A percentile compares a stretch with the other conserved stretches of the same genome.
These are phyloP conservation scores for Lecanicillium sp. DNA, from an alignment of 2,329 filamentous ascomycete species.

Conservation along the genomic window DNA sequence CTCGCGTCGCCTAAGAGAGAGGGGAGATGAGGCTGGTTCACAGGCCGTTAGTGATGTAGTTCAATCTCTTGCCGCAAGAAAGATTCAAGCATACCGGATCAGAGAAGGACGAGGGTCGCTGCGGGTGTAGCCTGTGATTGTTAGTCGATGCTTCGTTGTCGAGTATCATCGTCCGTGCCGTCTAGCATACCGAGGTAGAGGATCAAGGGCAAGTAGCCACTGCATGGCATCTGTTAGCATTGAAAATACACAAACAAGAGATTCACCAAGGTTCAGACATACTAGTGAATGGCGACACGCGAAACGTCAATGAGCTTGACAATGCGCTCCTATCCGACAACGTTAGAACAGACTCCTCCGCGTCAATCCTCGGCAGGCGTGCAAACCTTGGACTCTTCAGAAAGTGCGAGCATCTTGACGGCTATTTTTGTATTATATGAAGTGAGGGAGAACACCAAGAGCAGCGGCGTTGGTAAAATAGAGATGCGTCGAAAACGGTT, in stretches of 20 bases:
- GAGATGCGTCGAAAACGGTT: background rate
- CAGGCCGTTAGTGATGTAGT: conserved; percentile 15
- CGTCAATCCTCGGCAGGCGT: background rate
- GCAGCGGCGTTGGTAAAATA: background rate
- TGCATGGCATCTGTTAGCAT: conserved; percentile 34
- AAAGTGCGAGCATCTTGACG: conserved; percentile 57
- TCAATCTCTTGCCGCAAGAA: no score
- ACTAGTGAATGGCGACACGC: conserved; percentile 93
- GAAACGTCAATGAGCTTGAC: conserved; percentile 93
- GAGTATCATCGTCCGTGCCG: background rate
- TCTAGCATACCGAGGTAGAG: conserved; percentile 74
- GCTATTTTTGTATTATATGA: background rate
- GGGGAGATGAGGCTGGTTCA: conserved; percentile 50
- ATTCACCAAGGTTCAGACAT: conserved; percentile 31
- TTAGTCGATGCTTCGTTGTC: conserved; percentile 16
- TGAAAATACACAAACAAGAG: background rate
- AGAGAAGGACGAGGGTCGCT: conserved; percentile 81
- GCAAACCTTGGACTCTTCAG: conserved; percentile 90
- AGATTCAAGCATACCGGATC: conserved; percentile 38
- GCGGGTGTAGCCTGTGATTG: conserved; percentile 70
- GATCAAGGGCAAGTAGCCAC: conserved; percentile 93
- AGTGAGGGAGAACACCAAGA: no score
- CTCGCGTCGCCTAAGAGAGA: conserved; percentile 41
- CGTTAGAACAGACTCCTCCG: background rate
- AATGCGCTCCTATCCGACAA: conserved; percentile 76